phyloP scores from a whole-genome alignment of 148 eudicot genomes.

The Heliosperma pusillum region DNA sequence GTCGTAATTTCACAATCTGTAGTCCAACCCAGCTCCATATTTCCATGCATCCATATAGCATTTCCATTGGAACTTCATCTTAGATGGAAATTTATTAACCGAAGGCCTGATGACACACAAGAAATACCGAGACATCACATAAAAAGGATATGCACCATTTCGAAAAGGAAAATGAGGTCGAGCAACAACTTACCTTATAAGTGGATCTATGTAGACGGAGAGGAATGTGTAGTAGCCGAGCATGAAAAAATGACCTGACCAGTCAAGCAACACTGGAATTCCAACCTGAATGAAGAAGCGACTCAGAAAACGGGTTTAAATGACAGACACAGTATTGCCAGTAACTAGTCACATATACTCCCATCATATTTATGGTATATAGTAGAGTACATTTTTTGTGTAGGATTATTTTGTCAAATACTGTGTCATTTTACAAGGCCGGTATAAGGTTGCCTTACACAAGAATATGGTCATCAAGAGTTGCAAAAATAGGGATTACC shows the following conservation, averaged over 20 bases:
- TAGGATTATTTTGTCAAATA: too few relatives aligned
- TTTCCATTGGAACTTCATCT: constrained; percentile 64
- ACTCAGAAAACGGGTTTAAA: neutral
- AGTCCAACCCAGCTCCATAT: constrained; percentile 91
- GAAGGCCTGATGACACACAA: constrained; percentile 49
- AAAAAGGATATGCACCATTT: neutral
- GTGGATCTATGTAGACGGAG: constrained; percentile 63
- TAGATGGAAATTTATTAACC: constrained; percentile 46
- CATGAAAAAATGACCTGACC: constrained; percentile 90
- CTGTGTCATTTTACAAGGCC: neutral
- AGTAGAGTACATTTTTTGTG: too few relatives aligned
- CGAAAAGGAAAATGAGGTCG: neutral
- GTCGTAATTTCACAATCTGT: constrained; percentile 29
- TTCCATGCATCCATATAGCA: constrained; percentile 91
- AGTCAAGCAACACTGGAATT: constrained; percentile 72
- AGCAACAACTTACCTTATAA: constrained; percentile 50
- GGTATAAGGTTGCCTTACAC: neutral
- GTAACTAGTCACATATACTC: neutral
- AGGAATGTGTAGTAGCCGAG: constrained; percentile 84
- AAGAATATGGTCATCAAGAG: neutral
- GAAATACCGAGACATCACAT: neutral
- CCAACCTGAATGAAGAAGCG: constrained; percentile 60
- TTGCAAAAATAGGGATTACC: neutral
- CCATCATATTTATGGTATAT: neutral
- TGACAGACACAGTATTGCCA: too few relatives aligned